Base-by-base conservation (phyloP, 2,329 filamentous ascomycete genomes). In the Calonectria pteridis region DNA sequence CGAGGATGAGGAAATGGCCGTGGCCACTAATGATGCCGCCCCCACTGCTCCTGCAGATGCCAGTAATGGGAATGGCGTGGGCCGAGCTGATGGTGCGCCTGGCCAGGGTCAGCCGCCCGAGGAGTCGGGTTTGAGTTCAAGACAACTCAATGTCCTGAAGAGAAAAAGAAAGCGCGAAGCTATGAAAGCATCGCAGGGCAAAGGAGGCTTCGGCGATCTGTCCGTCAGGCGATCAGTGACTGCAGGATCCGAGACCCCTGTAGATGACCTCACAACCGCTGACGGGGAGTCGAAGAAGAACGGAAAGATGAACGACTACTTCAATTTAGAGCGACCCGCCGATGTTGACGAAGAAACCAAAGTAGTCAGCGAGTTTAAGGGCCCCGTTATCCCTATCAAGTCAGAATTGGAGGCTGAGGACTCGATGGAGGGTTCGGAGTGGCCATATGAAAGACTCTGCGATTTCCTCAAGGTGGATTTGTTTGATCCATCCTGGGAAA, bases 361-460 rank as follows among this genome's bases (percentile, higher is more conserved):
- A 82, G 92, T 99, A 20, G 94, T 98, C 31, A 95, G 95, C 55
- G 97, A 99, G 81, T 98, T 98, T 88, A 98, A 98, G 83, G 97
- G 97, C 4, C 90, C 93, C 2, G 86, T 92, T 4, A 87, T 95
- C 13, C 92, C 94, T 3, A 95, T 98, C 82, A 97, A 98, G 83
- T 95, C 96, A 0, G 91, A 97, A 71, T 90, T 98, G 71, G 93
- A 98, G 82, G 89, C 92, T 2, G 94, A 97, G 72, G 90, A 93
- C 18, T 91, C 93, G 77, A 90, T 94, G 72, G 91, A 96, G 79
- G 95, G 95, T 3, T 88, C 91, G 4, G 95, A 97, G 82, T 99
- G 97, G 97, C 97, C 97, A 0, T 98, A 95, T 80, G 96, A 98
- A 81, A 92, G 95, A 67, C 91, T 99, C 43, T 98, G 95, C 83